Percentiles rank a stretch among this genome's conserved stretches.
These are phyloP conservation scores for Cokeromyces recurvatus DNA, from an alignment of 371 early-diverging fungal species.

Conservation along the genomic window DNA sequence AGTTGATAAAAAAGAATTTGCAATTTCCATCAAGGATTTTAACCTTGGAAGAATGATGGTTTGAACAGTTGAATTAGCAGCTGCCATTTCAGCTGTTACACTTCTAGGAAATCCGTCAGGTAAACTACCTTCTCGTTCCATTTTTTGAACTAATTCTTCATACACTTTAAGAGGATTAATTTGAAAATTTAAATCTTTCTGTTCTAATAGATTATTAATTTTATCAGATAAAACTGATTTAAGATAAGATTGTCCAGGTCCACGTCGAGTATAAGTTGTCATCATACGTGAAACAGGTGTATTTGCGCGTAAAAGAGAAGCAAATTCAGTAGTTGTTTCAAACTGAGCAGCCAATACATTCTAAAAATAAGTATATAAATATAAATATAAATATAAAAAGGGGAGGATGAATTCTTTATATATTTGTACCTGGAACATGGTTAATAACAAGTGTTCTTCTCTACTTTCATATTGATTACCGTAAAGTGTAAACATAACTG, in stretches of 20 bases:
- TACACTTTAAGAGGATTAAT: conserved; percentile 84
- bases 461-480: conserved; percentile 95
- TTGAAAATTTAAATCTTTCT: conserved; percentile 74
- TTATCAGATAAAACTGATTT: conserved; percentile 81
- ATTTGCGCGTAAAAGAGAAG: conserved; percentile 86
- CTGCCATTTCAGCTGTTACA: conserved; percentile 71
- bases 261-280: conserved; percentile 93
- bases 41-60: conserved; percentile 73
- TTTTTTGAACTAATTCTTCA: conserved; percentile 80
- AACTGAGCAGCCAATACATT: conserved; percentile 89
- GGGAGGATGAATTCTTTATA: too few relatives aligned
- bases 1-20: conserved; percentile 72
- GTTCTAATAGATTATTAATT: conserved; percentile 70
- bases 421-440: conserved; percentile 90
- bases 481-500: conserved; percentile 94
- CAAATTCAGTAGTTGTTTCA: conserved; percentile 85
- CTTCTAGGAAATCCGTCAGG: conserved; percentile 47
- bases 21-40: conserved; percentile 73
- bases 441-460: conserved; percentile 90
- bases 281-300: conserved; percentile 96
- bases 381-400: background rate
- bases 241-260: conserved; percentile 92
- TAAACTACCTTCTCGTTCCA: conserved; percentile 58
- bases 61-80: conserved; percentile 65
- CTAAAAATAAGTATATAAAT: conserved; percentile 26